Percentiles rank a stretch among this genome's conserved stretches.
Evolutionary conservation across 169 alveolate genomes (phyloP).

Genomic region (Amoebophrya sp.): DNA sequence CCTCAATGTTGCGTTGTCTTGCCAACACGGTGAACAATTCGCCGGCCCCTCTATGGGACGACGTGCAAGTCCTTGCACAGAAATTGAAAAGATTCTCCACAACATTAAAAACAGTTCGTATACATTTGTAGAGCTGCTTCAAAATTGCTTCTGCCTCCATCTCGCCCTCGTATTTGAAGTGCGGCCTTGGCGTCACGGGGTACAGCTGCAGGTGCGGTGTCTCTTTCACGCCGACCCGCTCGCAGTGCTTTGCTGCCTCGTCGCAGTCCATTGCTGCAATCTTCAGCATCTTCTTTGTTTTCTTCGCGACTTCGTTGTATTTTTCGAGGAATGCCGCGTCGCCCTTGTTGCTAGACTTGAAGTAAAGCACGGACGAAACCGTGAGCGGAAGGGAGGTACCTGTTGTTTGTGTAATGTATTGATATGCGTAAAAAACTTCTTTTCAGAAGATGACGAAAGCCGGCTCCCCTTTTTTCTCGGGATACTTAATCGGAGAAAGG

Average conservation of each 20-base stretch:
- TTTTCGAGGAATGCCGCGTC: background rate
- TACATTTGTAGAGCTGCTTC: background rate
- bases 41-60: too few relatives aligned
- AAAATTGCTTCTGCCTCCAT: background rate
- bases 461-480: too few relatives aligned
- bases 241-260: background rate
- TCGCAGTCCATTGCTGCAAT: background rate
- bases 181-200: background rate
- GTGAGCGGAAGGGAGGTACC: background rate
- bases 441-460: too few relatives aligned
- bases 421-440: too few relatives aligned
- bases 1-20: too few relatives aligned
- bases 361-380: background rate
- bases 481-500: too few relatives aligned
- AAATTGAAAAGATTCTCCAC: too few relatives aligned
- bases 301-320: background rate
- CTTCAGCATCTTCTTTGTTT: conserved; percentile 5
- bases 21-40: too few relatives aligned
- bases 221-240: background rate
- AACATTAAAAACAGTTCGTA: too few relatives aligned
- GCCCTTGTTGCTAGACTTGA: background rate
- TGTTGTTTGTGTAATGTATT: too few relatives aligned
- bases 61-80: too few relatives aligned
- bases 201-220: background rate
- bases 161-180: conserved; percentile 6